phyloP scores from a whole-genome alignment of 73 alveolate genomes.

The Breviolum minutum region DNA sequence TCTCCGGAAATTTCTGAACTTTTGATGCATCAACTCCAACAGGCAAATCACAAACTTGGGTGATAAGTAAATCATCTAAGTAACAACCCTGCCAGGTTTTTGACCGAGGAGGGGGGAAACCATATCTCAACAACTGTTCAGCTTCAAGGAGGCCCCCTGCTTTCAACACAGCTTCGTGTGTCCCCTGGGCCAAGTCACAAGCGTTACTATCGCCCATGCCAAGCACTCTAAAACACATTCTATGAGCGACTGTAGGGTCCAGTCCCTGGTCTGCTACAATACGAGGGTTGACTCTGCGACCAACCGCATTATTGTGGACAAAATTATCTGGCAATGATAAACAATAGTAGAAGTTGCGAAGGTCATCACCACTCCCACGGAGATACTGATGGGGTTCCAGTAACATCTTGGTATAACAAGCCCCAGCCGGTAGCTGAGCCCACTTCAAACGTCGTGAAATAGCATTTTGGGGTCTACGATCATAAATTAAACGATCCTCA shows the following conservation, averaged over 20 bases:
- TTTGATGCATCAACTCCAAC: not conserved
- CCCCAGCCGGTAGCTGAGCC: not conserved
- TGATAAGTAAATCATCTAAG: slow-evolving; percentile 19
- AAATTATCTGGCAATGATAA: not conserved
- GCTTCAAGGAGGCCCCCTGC: not conserved
- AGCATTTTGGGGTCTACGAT: not conserved
- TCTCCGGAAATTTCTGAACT: not conserved
- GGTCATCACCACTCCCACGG: slow-evolving; percentile 45
- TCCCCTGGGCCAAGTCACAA: not conserved
- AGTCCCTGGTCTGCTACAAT: not conserved
- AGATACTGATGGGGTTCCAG: not conserved
- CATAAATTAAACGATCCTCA: not conserved
- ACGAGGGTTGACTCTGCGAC: not conserved
- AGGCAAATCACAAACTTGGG: not conserved
- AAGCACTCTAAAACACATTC: not conserved
- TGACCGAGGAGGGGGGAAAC: not conserved
- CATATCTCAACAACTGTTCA: not conserved
- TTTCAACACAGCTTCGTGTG: not conserved
- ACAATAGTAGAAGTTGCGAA: not conserved
- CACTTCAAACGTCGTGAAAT: not conserved
- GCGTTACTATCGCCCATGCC: slow-evolving; percentile 52
- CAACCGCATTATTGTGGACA: not conserved
- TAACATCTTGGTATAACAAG: not conserved
- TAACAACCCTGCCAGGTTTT: not conserved
- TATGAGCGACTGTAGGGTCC: not conserved